Percentiles rank a stretch among this genome's conserved stretches.
phyloP scores from a whole-genome alignment of 108 stramenopile species.

The Pseudonitzschia pungens region DNA sequence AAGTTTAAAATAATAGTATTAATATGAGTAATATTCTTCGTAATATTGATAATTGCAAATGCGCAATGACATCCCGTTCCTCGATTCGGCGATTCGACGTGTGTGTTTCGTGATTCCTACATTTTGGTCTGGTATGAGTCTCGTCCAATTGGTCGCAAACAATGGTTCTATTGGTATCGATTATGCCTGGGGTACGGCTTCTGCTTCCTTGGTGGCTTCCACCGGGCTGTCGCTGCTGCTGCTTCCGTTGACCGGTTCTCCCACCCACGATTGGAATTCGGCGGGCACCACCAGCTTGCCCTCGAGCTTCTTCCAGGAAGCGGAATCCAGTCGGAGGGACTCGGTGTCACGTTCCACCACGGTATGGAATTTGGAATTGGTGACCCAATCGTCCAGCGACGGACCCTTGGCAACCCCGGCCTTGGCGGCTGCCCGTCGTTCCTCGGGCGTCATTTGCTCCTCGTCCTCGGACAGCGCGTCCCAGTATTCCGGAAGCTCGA shows the following conservation, averaged over 20 bases:
- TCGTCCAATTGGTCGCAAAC: too few species aligned
- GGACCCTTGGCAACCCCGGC: constrained; percentile 76
- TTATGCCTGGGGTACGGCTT: constrained; percentile 9
- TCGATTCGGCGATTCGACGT: too few species aligned
- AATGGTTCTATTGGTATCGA: too few species aligned
- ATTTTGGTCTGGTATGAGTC: too few species aligned
- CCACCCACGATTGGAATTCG: constrained; percentile 40
- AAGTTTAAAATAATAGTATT: too few species aligned
- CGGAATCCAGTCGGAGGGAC: constrained; percentile 53
- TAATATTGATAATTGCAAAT: too few species aligned
- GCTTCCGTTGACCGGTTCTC: neutral
- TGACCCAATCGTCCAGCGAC: constrained; percentile 63
- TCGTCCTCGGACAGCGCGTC: constrained; percentile 67
- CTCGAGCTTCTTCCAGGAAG: constrained; percentile 50
- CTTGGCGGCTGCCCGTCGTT: constrained; percentile 73
- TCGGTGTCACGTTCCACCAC: constrained; percentile 57
- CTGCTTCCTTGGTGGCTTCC: neutral
- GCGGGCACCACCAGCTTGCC: constrained; percentile 18
- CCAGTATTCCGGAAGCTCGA: constrained; percentile 89
- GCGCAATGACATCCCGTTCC: too few species aligned
- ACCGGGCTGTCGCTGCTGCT: neutral
- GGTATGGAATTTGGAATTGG: constrained; percentile 71
- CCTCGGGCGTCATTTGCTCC: constrained; percentile 68
- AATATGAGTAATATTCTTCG: too few species aligned
- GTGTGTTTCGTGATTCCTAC: too few species aligned